Evolutionary conservation across 2,329 filamentous ascomycete genomes (phyloP).

Genomic region (Xylaria sp.): DNA sequence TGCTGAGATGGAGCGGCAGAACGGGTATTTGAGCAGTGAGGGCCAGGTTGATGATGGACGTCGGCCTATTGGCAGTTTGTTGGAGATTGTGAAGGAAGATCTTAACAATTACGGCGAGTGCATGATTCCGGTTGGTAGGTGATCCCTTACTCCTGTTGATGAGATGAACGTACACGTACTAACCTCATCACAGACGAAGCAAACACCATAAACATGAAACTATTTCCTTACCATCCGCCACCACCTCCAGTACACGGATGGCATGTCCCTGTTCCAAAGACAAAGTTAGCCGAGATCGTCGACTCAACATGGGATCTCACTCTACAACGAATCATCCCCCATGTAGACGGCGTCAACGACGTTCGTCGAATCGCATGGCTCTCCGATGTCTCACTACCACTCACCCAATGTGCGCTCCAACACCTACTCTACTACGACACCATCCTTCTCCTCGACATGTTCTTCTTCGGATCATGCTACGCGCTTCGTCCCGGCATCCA

Average conservation of each 20-base stretch:
- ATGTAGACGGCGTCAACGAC: constrained; percentile 87
- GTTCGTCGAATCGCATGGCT: constrained; percentile 79
- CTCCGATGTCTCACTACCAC: constrained; percentile 78
- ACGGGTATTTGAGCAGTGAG: constrained; percentile 63
- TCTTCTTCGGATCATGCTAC: constrained; percentile 90
- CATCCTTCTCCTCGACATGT: constrained; percentile 84
- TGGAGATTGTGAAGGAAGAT: constrained; percentile 78
- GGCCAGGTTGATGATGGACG: constrained; percentile 43
- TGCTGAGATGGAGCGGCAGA: constrained; percentile 87
- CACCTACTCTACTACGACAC: constrained; percentile 93
- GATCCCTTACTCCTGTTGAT: neutral
- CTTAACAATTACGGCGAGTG: constrained; percentile 96
- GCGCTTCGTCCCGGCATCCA: constrained; percentile 73
- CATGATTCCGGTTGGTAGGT: constrained; percentile 89
- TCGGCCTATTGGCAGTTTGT: constrained; percentile 73
- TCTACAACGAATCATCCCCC: constrained; percentile 70
- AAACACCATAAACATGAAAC: constrained; percentile 93
- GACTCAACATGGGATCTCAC: constrained; percentile 70
- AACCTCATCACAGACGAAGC: constrained; percentile 61
- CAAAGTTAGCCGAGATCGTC: constrained; percentile 59
- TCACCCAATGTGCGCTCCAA: constrained; percentile 79
- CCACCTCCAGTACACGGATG: constrained; percentile 76
- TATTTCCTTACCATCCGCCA: constrained; percentile 76
- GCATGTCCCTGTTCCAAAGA: constrained; percentile 80
- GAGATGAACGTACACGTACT: neutral